Percentiles rank a stretch among this genome's conserved stretches.
Evolutionary conservation across 2,329 filamentous ascomycete species (phyloP).

Genomic region (Cordyceps fumosorosea): DNA sequence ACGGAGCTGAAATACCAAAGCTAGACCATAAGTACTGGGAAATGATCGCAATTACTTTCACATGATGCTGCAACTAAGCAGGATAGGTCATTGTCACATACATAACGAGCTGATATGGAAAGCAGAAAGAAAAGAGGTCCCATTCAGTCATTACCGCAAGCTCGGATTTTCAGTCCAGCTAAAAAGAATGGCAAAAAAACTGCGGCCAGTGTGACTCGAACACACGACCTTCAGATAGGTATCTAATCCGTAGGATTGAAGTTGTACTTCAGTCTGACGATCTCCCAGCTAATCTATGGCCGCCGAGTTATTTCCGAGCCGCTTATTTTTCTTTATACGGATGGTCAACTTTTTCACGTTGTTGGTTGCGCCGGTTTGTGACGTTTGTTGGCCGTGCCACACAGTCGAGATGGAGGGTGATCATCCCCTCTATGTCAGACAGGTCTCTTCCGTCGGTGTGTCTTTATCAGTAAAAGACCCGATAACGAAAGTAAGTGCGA

Average conservation of each 20-base stretch:
- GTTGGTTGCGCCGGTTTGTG: neutral
- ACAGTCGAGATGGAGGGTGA: too few relatives aligned
- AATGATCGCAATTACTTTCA: neutral
- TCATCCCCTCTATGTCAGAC: too few relatives aligned
- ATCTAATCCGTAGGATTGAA: constrained; percentile 19
- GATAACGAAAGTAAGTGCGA: too few relatives aligned
- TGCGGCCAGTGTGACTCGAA: constrained; percentile 26
- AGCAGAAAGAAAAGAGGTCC: neutral
- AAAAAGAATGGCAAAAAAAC: neutral
- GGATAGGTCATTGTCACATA: neutral
- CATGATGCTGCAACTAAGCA: neutral
- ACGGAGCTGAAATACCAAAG: neutral
- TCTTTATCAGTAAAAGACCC: too few relatives aligned
- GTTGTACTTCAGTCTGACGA: constrained; percentile 24
- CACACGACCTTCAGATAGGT: constrained; percentile 26
- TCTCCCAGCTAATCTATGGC: constrained; percentile 25
- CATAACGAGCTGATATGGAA: neutral
- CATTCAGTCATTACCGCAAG: too few relatives aligned
- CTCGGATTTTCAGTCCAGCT: neutral
- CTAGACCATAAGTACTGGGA: too few relatives aligned
- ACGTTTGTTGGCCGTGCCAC: too few relatives aligned
- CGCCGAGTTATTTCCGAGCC: constrained; percentile 16
- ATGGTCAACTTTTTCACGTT: neutral
- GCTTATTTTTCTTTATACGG: constrained; percentile 9
- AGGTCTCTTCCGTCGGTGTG: too few relatives aligned